Conservation (phyloP, 83 land plant genomes). For the Picea abies region DNA sequence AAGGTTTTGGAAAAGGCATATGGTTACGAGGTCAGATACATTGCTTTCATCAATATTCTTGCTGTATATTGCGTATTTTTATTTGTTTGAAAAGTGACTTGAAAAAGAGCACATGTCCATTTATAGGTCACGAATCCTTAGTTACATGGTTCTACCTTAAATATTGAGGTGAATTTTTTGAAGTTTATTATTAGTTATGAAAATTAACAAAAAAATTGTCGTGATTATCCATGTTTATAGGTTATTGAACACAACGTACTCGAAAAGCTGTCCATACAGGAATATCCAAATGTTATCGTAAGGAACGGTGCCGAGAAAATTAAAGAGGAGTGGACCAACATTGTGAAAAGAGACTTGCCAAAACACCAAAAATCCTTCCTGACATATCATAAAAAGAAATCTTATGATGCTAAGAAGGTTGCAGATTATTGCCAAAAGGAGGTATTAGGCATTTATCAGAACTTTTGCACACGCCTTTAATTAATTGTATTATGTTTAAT, state of each 20-base stretch:
- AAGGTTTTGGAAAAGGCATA: conserved; percentile 84
- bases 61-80: not conserved
- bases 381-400: conserved; percentile 66
- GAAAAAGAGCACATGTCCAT: not conserved
- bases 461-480: not conserved
- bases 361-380: conserved; percentile 78
- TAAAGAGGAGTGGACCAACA: conserved; percentile 69
- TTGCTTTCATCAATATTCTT: too few species aligned
- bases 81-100: not conserved
- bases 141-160: too few species aligned
- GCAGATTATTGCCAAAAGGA: conserved; percentile 93
- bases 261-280: conserved; percentile 62
- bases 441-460: conserved; percentile 36
- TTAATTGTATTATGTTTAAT: not conserved
- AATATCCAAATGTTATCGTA: conserved; percentile 72
- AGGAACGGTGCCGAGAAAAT: conserved; percentile 81
- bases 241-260: conserved; percentile 80
- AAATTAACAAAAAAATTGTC: too few species aligned
- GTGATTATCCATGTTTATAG: conserved; percentile 33
- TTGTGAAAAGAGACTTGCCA: conserved; percentile 84
- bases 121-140: too few species aligned
- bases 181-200: too few species aligned
- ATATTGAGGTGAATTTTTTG: too few species aligned
- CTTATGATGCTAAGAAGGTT: conserved; percentile 73
- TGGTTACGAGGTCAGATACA: not conserved